These are phyloP conservation scores for Arabidopsis lyrata DNA, from an alignment of 441 rosid genomes.

Conservation along the genomic window DNA sequence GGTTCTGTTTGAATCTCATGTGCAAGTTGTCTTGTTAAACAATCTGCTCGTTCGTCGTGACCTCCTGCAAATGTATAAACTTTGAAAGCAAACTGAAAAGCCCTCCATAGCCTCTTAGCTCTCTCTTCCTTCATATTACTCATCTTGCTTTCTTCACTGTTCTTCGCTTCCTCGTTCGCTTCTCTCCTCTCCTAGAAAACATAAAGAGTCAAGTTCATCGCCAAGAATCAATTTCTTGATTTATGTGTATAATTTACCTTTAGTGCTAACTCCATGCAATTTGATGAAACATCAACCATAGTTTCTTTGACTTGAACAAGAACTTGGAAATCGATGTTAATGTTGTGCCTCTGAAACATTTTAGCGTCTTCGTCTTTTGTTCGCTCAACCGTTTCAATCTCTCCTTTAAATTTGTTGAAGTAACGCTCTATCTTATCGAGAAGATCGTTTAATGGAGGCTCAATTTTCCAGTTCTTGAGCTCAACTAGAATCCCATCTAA, in stretches of 20 bases:
- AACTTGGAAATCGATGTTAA: conserved; percentile 75
- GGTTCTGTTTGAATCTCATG: conserved; percentile 59
- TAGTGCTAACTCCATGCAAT: conserved; percentile 89
- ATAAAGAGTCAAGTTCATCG: neutral
- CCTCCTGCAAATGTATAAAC: conserved; percentile 82
- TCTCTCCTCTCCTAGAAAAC: conserved; percentile 56
- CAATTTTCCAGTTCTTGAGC: conserved; percentile 71
- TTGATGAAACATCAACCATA: conserved; percentile 91
- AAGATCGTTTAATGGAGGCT: conserved; percentile 64
- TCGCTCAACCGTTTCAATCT: conserved; percentile 72
- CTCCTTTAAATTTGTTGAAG: conserved; percentile 82
- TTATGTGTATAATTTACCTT: conserved; percentile 53
- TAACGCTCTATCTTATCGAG: conserved; percentile 75
- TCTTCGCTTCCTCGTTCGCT: conserved; percentile 39
- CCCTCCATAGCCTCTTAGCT: conserved; percentile 64
- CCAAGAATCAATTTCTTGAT: neutral
- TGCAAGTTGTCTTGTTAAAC: conserved; percentile 63
- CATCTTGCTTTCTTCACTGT: conserved; percentile 40
- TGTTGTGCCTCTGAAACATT: conserved; percentile 70
- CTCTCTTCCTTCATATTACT: conserved; percentile 38
- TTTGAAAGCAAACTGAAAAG: conserved; percentile 72
- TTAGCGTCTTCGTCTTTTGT: conserved; percentile 84
- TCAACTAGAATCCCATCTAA: conserved; percentile 60
- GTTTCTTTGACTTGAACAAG: conserved; percentile 84
- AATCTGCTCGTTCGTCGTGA: conserved; percentile 70